phyloP scores from a whole-genome alignment of 352 stramenopile species.

The Thraustotheca clavata region DNA sequence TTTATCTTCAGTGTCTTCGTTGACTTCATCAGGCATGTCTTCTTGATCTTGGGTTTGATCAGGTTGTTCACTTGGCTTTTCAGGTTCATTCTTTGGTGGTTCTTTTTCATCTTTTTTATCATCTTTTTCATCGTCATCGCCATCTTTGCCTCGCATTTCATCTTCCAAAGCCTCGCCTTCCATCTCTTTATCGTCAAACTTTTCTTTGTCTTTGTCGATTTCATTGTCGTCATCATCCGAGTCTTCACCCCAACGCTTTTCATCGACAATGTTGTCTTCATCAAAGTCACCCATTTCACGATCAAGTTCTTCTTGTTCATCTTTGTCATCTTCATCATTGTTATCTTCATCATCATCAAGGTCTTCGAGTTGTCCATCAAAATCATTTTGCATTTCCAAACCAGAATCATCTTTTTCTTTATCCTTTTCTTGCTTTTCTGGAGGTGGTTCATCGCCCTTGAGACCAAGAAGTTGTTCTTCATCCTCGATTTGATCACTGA shows the following conservation, averaged over 20 bases:
- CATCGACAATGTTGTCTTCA: conserved; percentile 98
- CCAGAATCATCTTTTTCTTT: conserved; percentile 94
- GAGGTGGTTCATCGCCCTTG: conserved; percentile 86
- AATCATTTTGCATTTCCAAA: conserved; percentile 99
- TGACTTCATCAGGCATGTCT: conserved; percentile 36
- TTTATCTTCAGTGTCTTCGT: conserved; percentile 87
- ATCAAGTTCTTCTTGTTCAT: conserved; percentile 95
- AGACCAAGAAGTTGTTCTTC: conserved; percentile 99
- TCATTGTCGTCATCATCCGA: conserved; percentile 89
- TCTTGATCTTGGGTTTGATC: conserved; percentile 31
- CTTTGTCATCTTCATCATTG: conserved; percentile 56
- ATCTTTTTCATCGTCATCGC: conserved; percentile 27
- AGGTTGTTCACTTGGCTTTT: conserved; percentile 23
- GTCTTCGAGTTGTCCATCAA: conserved; percentile 99
- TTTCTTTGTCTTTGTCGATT: conserved; percentile 95
- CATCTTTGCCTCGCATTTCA: conserved; percentile 84
- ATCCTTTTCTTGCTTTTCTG: conserved; percentile 79
- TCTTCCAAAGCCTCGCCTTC: conserved; percentile 69
- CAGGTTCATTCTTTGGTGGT: conserved; percentile 28
- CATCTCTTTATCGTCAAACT: conserved; percentile 86
- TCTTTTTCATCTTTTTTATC: conserved; percentile 32
- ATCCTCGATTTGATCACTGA: conserved; percentile 99
- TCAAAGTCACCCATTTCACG: conserved; percentile 98
- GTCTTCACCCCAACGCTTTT: conserved; percentile 97
- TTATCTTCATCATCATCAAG: conserved; percentile 85